These are phyloP conservation scores for Alternaria conjuncta DNA, from an alignment of 2,329 filamentous ascomycete species.

Conservation along the genomic window DNA sequence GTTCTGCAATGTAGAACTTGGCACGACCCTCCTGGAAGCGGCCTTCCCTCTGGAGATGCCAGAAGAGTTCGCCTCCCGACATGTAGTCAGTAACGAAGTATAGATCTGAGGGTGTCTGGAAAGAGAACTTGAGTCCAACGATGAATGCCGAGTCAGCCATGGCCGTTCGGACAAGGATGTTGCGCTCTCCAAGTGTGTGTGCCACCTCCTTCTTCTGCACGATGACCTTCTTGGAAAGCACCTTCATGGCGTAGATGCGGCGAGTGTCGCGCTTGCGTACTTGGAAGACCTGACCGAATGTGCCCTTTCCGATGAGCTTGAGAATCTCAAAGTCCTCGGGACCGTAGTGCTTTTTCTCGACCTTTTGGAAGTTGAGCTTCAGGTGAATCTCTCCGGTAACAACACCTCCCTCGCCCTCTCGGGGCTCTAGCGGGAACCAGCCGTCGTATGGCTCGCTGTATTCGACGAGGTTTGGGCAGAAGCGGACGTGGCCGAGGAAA, in stretches of 20 bases:
- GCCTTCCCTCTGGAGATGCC: slow-evolving; percentile 97
- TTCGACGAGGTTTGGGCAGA: slow-evolving; percentile 73
- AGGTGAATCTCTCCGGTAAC: slow-evolving; percentile 88
- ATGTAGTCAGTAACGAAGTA: slow-evolving; percentile 99
- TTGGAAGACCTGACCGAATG: slow-evolving; percentile 98
- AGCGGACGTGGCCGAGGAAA: slow-evolving; percentile 88
- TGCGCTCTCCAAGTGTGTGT: slow-evolving; percentile 94
- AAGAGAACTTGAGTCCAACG: slow-evolving; percentile 96
- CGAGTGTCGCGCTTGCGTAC: slow-evolving; percentile 96
- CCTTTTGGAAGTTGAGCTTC: slow-evolving; percentile 83
- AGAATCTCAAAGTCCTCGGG: slow-evolving; percentile 96
- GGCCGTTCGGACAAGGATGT: slow-evolving; percentile 94
- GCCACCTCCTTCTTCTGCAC: slow-evolving; percentile 99
- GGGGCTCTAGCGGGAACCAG: slow-evolving; percentile 83
- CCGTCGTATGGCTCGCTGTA: slow-evolving; percentile 75
- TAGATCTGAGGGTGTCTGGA: slow-evolving; percentile 94
- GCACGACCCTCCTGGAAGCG: slow-evolving; percentile 93
- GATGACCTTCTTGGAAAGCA: slow-evolving; percentile 98
- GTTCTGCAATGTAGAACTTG: slow-evolving; percentile 98
- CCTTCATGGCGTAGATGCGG: slow-evolving; percentile 99
- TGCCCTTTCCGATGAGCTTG: slow-evolving; percentile 96
- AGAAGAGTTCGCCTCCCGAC: slow-evolving; percentile 98
- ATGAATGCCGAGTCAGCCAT: slow-evolving; percentile 97
- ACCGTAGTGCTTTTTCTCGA: slow-evolving; percentile 84
- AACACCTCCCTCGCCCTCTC: slow-evolving; percentile 78